Base-by-base conservation (phyloP, 2,329 filamentous ascomycete species). In the Fusarium xyrophilum region DNA sequence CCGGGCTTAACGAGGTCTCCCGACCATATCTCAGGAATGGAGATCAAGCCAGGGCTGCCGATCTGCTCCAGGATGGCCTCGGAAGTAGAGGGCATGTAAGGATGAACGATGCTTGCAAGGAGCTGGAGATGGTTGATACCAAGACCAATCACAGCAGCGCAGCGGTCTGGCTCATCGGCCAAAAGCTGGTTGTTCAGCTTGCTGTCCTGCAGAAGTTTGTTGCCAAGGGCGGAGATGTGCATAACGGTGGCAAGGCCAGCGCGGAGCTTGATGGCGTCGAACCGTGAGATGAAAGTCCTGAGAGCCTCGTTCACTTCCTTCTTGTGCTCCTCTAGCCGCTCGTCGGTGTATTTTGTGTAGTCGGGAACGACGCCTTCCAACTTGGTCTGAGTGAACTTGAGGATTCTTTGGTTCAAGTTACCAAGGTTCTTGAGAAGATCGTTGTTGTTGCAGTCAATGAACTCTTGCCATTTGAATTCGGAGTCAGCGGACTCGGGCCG, bases 391-490 rank as follows among this genome's bases (percentile, higher is more conserved):
- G 90, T 86, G 76, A 93, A 91, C 80, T 93, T 93, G 79, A 93
- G 83, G 30, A 91, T 83, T 56, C 90, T 85, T 79, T 92, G 91
- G 76, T 91, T 89, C 73, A 93, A 88, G 79, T 93, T 93, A 56
- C 90, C 90, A 40, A 92, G 83, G 78, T 91, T 91, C 78, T 90
- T 89, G 51, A 91, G 79, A n/a, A 97, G 86, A 76, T 96, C 92
- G 75, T 91, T 93, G 83, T 97, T 97, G 84, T 97, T 97, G 71
- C 87, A 85, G 36, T 89, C 86, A 66, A 96, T 91, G 80, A 97
- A 96, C 46, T 90, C 86, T 60, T 84, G 87, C 93, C 93, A 97
- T 77, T 95, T 91, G 78, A 97, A 97, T 76, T 97, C 92, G 1
- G 93, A 91, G 76, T 97, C 94, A 53, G 91, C 88, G 14, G 89